These are phyloP conservation scores for Phyllostachys edulis DNA, from an alignment of 176 grass and related monocot species.

Conservation along the genomic window DNA sequence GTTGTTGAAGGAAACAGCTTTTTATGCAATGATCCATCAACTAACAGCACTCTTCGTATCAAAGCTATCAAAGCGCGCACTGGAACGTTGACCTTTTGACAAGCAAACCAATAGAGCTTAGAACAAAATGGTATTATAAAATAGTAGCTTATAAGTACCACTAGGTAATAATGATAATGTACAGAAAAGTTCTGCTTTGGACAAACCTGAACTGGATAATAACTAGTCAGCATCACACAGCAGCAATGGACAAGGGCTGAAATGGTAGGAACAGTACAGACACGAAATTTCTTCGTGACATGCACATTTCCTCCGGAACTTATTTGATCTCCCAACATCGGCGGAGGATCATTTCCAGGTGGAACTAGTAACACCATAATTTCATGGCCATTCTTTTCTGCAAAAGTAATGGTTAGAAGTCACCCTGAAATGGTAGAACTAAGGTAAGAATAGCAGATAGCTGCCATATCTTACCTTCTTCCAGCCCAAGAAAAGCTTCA, in stretches of 20 bases:
- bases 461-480: constrained; percentile 58
- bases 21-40: constrained; percentile 68
- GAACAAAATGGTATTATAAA: background rate
- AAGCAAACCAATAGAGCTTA: constrained; percentile 24
- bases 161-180: constrained; percentile 21
- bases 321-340: constrained; percentile 47
- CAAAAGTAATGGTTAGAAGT: constrained; percentile 35
- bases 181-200: constrained; percentile 23
- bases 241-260: constrained; percentile 76
- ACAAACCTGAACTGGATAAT: constrained; percentile 82
- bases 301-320: constrained; percentile 43
- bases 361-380: constrained; percentile 79
- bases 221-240: constrained; percentile 70
- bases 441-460: constrained; percentile 8
- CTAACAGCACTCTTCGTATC: constrained; percentile 58
- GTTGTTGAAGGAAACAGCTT: constrained; percentile 76
- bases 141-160: constrained; percentile 4
- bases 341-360: constrained; percentile 66
- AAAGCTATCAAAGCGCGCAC: constrained; percentile 63
- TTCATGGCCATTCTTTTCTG: constrained; percentile 66
- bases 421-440: background rate
- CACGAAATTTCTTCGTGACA: constrained; percentile 64
- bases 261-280: constrained; percentile 54
- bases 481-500: constrained; percentile 74
- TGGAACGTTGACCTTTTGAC: constrained; percentile 62